These are phyloP conservation scores for Phalaenopsis equestris DNA, from an alignment of 106 monocot genomes.

Conservation along the genomic window DNA sequence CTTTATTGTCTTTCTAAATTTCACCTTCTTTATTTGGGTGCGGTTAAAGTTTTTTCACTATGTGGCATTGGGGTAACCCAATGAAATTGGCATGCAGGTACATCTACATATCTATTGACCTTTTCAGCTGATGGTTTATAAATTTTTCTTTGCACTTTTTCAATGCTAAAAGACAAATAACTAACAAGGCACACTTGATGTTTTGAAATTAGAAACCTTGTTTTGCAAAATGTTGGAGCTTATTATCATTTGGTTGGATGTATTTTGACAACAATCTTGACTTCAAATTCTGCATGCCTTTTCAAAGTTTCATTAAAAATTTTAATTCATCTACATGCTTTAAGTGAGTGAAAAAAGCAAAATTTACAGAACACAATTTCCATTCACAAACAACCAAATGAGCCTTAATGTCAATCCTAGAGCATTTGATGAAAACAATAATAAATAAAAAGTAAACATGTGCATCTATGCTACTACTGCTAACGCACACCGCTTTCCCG, in stretches of 20 bases:
- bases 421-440: too few species aligned
- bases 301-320: neutral
- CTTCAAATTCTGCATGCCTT: neutral
- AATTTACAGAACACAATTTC: neutral
- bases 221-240: neutral
- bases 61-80: neutral
- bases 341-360: neutral
- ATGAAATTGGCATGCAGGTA: neutral
- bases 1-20: neutral
- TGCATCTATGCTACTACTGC: too few species aligned
- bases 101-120: neutral
- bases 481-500: too few species aligned
- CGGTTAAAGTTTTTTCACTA: neutral
- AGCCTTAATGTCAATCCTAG: neutral
- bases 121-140: neutral
- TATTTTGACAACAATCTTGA: neutral
- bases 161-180: neutral
- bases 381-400: neutral
- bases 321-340: neutral
- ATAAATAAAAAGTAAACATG: too few species aligned
- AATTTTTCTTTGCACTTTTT: neutral
- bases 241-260: neutral
- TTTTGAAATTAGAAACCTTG: neutral
- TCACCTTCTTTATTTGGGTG: neutral
- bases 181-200: neutral